Base-by-base conservation (phyloP, 2,329 filamentous ascomycete genomes). In the Lanzia echinophila region DNA sequence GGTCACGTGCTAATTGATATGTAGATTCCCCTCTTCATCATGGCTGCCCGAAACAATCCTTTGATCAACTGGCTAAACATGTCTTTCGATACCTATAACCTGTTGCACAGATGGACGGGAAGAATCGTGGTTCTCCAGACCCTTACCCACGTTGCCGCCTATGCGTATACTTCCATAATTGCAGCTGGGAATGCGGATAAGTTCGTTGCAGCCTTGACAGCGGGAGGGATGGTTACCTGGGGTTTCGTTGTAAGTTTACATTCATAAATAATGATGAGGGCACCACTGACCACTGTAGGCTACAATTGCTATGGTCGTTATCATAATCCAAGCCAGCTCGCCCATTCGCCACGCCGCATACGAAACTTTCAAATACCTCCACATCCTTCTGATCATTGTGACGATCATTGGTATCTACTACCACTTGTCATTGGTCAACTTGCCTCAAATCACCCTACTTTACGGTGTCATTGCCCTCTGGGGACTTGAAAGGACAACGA, bases 31-130 rank as follows among this genome's bases (percentile, higher is more conserved):
- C 73, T 91, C 3, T 87, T 90, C 70, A 69, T 90, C 47, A 75
- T 90, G 68, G 85, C 86, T 45, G 83, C 84, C 41, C 79, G 87
- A 62, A 91, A 90, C 73, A 91, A 91, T 71, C 86, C 86, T 20
- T 75, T 92, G 60, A 89, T 91, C 66, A 75, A 75, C 57, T 73
- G 87, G 60, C 76, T 88, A 50, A 82, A 83, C 57, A 83, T 91
- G 59, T 88, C 85, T 3, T 92, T 90, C 68, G 87, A 92, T 69
- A 89, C 86, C 1, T 90, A 88, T 76, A 92, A 91, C 72, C 71
- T 92, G 57, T 75, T 91, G 55, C 87, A 92, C 70, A 81, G 88
- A 58, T 91, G 87, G 87, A 79, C 90, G 58, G 87, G 87, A 62
- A 82, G 87, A 38, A 88, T 90, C 56, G 85, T 87, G 24, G 77